Evolutionary conservation across 441 rosid species (phyloP).

Genomic region (Aquilaria agallochum): DNA sequence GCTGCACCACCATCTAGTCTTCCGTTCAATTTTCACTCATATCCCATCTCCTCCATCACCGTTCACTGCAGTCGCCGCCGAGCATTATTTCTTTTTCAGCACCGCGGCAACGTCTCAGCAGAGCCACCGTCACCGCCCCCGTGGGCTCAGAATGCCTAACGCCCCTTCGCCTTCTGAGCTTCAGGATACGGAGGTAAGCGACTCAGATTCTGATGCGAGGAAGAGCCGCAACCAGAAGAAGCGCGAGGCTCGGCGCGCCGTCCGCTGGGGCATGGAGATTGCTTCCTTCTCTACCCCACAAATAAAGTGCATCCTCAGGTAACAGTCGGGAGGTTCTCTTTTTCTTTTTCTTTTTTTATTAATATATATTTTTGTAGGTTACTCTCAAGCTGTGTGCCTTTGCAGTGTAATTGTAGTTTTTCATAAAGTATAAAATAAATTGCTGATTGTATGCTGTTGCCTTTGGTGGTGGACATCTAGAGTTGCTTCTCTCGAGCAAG

Average conservation of each 20-base stretch:
- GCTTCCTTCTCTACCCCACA: constrained; percentile 65
- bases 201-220: constrained; percentile 41
- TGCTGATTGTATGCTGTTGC: not conserved
- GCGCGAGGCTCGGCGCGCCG: constrained; percentile 84
- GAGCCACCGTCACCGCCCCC: constrained; percentile 20
- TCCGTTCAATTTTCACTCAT: constrained; percentile 13
- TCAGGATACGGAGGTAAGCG: constrained; percentile 28
- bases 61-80: constrained; percentile 14
- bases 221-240: constrained; percentile 81
- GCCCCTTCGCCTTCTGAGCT: constrained; percentile 23
- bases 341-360: too few species aligned
- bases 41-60: constrained; percentile 16
- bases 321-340: not conserved
- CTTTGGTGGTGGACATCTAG: constrained; percentile 23
- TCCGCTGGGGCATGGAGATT: constrained; percentile 77
- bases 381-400: not conserved
- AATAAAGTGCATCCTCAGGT: constrained; percentile 66
- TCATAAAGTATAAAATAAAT: too few species aligned
- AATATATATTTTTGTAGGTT: too few species aligned
- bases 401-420: not conserved
- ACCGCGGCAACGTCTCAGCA: constrained; percentile 26
- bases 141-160: constrained; percentile 26
- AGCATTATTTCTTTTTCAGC: constrained; percentile 20
- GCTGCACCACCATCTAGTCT: constrained; percentile 21
- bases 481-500: constrained; percentile 59